phyloP scores from a whole-genome alignment of 2,329 filamentous ascomycete species.

The Sporothrix brasiliensis region DNA sequence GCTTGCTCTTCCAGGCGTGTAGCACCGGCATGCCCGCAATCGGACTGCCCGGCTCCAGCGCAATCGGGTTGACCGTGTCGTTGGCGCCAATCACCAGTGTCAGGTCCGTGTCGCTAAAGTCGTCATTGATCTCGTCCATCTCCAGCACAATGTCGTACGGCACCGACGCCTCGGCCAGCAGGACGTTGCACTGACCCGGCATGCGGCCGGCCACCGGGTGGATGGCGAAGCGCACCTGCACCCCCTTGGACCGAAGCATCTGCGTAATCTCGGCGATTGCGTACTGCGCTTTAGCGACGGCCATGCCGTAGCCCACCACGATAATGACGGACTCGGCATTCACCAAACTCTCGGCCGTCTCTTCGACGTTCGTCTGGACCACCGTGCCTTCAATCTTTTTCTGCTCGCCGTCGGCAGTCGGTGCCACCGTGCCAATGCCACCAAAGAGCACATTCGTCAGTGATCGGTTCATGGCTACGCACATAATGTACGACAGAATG shows the following conservation, averaged over 20 bases:
- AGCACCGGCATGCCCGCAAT: conserved; percentile 93
- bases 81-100: conserved; percentile 90
- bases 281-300: conserved; percentile 90
- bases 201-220: conserved; percentile 89
- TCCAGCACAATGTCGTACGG: conserved; percentile 91
- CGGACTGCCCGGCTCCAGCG: conserved; percentile 76
- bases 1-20: conserved; percentile 92
- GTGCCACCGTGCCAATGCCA: conserved; percentile 60
- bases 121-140: conserved; percentile 96
- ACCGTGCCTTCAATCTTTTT: conserved; percentile 80
- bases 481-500: conserved; percentile 85
- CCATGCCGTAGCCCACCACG: conserved; percentile 91
- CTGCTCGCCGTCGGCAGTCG: conserved; percentile 63
- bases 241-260: conserved; percentile 71
- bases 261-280: conserved; percentile 81
- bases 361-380: conserved; percentile 76
- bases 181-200: conserved; percentile 90
- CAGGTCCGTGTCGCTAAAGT: conserved; percentile 82
- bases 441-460: conserved; percentile 89
- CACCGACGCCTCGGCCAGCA: conserved; percentile 83
- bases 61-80: conserved; percentile 89
- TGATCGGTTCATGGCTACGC: conserved; percentile 88
- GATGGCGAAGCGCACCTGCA: conserved; percentile 86
- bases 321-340: conserved; percentile 86
- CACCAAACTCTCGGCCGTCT: conserved; percentile 73